phyloP scores from a whole-genome alignment of 2,329 filamentous ascomycete species.

The Arthroderma sp. region DNA sequence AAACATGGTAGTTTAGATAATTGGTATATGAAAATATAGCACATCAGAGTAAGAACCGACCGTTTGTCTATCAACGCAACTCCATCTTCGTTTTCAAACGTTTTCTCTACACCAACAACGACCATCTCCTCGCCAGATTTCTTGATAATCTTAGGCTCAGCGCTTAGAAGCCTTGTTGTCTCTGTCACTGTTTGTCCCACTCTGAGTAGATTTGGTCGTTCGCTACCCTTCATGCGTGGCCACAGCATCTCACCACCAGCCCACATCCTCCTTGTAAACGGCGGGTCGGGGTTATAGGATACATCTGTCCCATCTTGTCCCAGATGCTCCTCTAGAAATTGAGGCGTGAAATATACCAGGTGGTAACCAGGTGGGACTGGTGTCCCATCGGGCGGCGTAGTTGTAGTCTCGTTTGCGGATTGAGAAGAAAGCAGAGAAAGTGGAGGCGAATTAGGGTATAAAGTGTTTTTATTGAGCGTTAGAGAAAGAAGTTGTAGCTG shows the following conservation, averaged over 20 bases:
- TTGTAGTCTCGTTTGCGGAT: constrained; percentile 21
- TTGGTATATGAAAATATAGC: neutral
- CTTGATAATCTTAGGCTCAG: constrained; percentile 43
- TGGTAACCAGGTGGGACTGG: constrained; percentile 50
- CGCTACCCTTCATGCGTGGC: constrained; percentile 25
- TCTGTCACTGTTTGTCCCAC: constrained; percentile 48
- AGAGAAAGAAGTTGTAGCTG: constrained; percentile 51
- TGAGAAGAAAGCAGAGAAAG: constrained; percentile 21
- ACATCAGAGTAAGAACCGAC: constrained; percentile 19
- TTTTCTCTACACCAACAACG: constrained; percentile 52
- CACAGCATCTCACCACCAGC: constrained; percentile 50
- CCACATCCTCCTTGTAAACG: constrained; percentile 57
- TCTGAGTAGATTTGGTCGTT: constrained; percentile 33
- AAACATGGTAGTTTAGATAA: neutral
- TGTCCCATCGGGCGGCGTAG: constrained; percentile 35
- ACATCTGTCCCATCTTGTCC: constrained; percentile 50
- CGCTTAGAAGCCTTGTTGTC: constrained; percentile 44
- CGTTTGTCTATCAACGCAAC: constrained; percentile 45
- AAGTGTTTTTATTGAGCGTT: constrained; percentile 41
- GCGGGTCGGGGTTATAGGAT: constrained; percentile 47
- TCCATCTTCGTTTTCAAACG: constrained; percentile 42
- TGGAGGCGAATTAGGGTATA: constrained; percentile 32
- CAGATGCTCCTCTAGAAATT: constrained; percentile 42
- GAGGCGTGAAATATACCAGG: constrained; percentile 52
- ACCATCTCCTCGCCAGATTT: constrained; percentile 50